Conservation (phyloP, 257 asterid genomes). For the Primulina tabacum region DNA sequence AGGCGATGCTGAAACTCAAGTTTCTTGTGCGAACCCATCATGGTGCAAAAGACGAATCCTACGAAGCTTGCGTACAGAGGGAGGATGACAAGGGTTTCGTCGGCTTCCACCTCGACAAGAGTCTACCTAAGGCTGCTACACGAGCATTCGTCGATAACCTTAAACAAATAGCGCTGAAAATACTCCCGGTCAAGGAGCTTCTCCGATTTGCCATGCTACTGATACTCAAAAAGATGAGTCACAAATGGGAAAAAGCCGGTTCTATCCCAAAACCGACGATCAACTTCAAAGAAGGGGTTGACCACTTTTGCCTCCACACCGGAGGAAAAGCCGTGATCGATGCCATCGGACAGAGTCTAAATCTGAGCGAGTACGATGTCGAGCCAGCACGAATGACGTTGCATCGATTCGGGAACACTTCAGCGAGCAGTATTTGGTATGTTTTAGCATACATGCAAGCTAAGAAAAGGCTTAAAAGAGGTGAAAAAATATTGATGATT, state of each 20-base stretch:
- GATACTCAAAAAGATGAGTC: slow-evolving; percentile 24
- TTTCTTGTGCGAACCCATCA: slow-evolving; percentile 72
- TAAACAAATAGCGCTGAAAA: slow-evolving; percentile 59
- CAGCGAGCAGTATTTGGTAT: slow-evolving; percentile 90
- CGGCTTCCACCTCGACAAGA: slow-evolving; percentile 73
- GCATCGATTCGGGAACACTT: slow-evolving; percentile 93
- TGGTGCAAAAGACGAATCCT: slow-evolving; percentile 68
- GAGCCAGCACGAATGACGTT: slow-evolving; percentile 97
- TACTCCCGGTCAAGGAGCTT: slow-evolving; percentile 61
- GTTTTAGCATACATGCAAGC: slow-evolving; percentile 90
- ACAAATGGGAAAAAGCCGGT: slow-evolving; percentile 29
- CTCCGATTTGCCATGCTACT: slow-evolving; percentile 37
- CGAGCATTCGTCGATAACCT: slow-evolving; percentile 74
- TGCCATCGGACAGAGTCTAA: slow-evolving; percentile 51
- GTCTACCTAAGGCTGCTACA: slow-evolving; percentile 75
- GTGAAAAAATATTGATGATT: slow-evolving; percentile 69
- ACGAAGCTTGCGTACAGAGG: slow-evolving; percentile 54
- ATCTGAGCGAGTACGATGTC: slow-evolving; percentile 55
- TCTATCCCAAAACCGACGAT: slow-evolving; percentile 39
- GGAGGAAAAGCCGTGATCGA: slow-evolving; percentile 97
- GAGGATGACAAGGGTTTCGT: slow-evolving; percentile 60
- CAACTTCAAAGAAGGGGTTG: slow-evolving; percentile 65
- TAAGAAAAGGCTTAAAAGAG: slow-evolving; percentile 66
- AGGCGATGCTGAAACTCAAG: slow-evolving; percentile 57
- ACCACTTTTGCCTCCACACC: slow-evolving; percentile 86